Evolutionary conservation across 2,329 filamentous ascomycete genomes (phyloP), one percentile per base, ranked within the genome.

Genomic region (Aspergillus sp.): DNA sequence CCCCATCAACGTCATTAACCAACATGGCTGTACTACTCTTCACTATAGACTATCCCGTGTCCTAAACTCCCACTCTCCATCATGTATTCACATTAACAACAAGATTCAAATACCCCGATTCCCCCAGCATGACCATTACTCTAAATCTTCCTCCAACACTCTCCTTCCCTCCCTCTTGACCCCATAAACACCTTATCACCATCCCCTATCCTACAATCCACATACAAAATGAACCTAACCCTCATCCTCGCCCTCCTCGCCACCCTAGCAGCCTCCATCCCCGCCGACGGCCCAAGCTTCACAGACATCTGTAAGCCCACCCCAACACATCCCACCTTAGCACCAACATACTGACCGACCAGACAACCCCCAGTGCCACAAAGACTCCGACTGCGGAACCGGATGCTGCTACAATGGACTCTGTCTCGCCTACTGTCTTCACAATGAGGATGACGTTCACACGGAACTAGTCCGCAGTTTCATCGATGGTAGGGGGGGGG

Each of bases 341-440:
- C 32, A 36, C 39, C 39, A 25, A 25, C 43, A 25, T 23, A 47
- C 57, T 39, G 13, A 28, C 25, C 39, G 17, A 38, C 49, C 41
- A 43, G 54, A 15, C 12, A 48, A 59, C 19, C 23, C 47, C 7
- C 12, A 28, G 23, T 60, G 61, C 25, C 36, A 55, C 50, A 60
- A 52, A 4, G 8, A 57, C 15, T 8, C 28, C 47, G 61, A 63
- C 3, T 63, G 61, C 21, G 43, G 43, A 1, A 53, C 13, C 25
- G 60, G 57, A 2, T 54, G 49, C 48, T 62, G 60, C 19, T 57
- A 57, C 32, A 36, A 38, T 13, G 57, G 60, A 4, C 54, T 61
- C 9, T 61, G 59, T 12, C 41, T 62, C 36, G 52, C 57, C 3
- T 38, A 58, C 23, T 39, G 21, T 21, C 21, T 21, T 1, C 43